phyloP scores from a whole-genome alignment of 2,329 filamentous ascomycete species.

The Pseudogymnoascus sp. region DNA sequence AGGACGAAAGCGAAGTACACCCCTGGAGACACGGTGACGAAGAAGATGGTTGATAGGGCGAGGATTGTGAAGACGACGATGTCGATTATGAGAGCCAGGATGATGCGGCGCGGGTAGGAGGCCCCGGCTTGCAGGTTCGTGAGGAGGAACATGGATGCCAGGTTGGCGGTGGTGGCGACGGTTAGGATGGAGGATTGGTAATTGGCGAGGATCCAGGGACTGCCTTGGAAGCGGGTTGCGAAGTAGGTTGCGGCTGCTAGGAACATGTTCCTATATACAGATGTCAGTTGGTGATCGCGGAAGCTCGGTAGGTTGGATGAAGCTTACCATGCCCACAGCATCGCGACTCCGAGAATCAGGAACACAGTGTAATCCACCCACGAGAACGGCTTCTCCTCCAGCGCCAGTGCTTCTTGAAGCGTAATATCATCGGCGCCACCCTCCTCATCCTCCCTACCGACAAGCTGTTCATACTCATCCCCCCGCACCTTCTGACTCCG shows the following conservation, averaged over 20 bases:
- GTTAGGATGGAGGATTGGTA: slow-evolving; percentile 88
- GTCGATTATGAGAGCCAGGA: slow-evolving; percentile 68
- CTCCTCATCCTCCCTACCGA: slow-evolving; percentile 20
- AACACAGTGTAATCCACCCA: slow-evolving; percentile 85
- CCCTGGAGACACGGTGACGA: slow-evolving; percentile 53
- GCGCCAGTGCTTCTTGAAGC: slow-evolving; percentile 16
- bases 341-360: slow-evolving; percentile 75
- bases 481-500: slow-evolving; percentile 24
- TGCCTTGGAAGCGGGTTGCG: slow-evolving; percentile 66
- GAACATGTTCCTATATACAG: slow-evolving; percentile 80
- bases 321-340: slow-evolving; percentile 92
- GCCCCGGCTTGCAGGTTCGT: slow-evolving; percentile 74
- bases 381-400: slow-evolving; percentile 55
- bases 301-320: slow-evolving; percentile 14
- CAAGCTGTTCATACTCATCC: slow-evolving; percentile 32
- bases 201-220: slow-evolving; percentile 65
- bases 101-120: slow-evolving; percentile 83
- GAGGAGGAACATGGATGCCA: slow-evolving; percentile 67
- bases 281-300: background rate
- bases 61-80: slow-evolving; percentile 69
- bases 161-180: slow-evolving; percentile 77
- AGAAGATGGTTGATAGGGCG: slow-evolving; percentile 68
- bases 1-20: slow-evolving; percentile 78
- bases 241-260: slow-evolving; percentile 93
- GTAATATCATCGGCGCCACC: slow-evolving; percentile 23